Percentiles rank a stretch among this genome's conserved stretches.
phyloP scores from a whole-genome alignment of 169 alveolate genomes.

The Plasmodium reichenowi region DNA sequence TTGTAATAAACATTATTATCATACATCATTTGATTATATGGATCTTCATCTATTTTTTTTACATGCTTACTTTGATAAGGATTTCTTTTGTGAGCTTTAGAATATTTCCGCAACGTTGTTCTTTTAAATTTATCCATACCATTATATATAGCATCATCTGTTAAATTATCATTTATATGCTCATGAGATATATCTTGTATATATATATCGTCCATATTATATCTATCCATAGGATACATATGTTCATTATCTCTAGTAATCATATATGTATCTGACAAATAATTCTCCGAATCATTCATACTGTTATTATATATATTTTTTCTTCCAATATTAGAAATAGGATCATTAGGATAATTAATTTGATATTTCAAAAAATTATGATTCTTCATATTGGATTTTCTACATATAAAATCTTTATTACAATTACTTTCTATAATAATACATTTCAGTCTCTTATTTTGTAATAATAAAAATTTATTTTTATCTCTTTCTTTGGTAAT shows the following conservation, averaged over 20 bases:
- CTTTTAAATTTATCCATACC: not conserved
- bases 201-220: too few species aligned
- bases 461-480: slow-evolving; percentile 29
- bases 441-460: slow-evolving; percentile 60
- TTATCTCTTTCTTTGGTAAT: slow-evolving; percentile 51
- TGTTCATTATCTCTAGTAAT: too few species aligned
- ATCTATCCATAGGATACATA: too few species aligned
- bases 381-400: too few species aligned
- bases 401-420: not conserved
- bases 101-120: not conserved
- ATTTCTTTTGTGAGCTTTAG: not conserved
- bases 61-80: not conserved
- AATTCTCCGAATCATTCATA: not conserved
- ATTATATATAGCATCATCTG: too few species aligned
- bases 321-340: not conserved
- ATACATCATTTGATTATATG: not conserved
- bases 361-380: too few species aligned
- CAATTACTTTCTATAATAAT: slow-evolving; percentile 1
- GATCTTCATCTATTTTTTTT: not conserved
- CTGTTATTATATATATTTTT: not conserved
- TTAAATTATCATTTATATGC: too few species aligned
- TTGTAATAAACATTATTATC: not conserved
- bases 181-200: too few species aligned
- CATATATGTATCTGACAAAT: too few species aligned
- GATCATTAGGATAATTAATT: not conserved